A percentile compares a stretch with the other conserved stretches of the same genome.
Evolutionary conservation across 306 rosid genomes (phyloP).

Genomic region (Cucurbita maxima): DNA sequence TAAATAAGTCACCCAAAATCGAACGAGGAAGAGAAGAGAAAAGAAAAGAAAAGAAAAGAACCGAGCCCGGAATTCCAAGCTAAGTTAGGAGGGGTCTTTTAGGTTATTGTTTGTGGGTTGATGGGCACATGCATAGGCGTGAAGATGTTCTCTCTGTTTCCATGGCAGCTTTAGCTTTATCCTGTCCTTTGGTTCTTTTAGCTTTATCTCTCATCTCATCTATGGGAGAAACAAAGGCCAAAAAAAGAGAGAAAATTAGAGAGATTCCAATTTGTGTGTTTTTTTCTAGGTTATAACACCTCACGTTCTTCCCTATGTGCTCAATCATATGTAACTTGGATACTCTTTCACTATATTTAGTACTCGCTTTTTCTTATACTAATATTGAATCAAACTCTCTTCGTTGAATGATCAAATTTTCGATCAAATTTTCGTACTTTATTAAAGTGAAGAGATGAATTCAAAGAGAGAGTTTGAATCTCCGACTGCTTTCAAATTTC

Average conservation of each 20-base stretch:
- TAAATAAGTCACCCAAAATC: not conserved
- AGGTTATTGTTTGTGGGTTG: slow-evolving; percentile 8
- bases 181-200: slow-evolving; percentile 22
- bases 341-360: slow-evolving; percentile 16
- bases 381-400: no score
- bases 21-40: not conserved
- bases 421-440: no score
- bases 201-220: slow-evolving; percentile 6
- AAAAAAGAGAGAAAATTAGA: not conserved
- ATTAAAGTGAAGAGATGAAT: no score
- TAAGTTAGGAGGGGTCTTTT: slow-evolving; percentile 6
- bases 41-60: not conserved
- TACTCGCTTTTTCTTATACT: not conserved
- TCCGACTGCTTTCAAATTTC: no score
- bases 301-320: slow-evolving; percentile 40
- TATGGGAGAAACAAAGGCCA: not conserved
- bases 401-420: no score
- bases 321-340: slow-evolving; percentile 31
- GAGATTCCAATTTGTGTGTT: slow-evolving; percentile 29
- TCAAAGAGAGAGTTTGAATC: no score
- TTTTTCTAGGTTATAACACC: slow-evolving; percentile 23
- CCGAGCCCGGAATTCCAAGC: slow-evolving; percentile 35
- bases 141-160: slow-evolving; percentile 56
- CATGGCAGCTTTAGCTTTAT: slow-evolving; percentile 64
- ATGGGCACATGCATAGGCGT: slow-evolving; percentile 62